Evolutionary conservation across 2,329 filamentous ascomycete genomes (phyloP).

Genomic region (Cryphonectria parasitica): DNA sequence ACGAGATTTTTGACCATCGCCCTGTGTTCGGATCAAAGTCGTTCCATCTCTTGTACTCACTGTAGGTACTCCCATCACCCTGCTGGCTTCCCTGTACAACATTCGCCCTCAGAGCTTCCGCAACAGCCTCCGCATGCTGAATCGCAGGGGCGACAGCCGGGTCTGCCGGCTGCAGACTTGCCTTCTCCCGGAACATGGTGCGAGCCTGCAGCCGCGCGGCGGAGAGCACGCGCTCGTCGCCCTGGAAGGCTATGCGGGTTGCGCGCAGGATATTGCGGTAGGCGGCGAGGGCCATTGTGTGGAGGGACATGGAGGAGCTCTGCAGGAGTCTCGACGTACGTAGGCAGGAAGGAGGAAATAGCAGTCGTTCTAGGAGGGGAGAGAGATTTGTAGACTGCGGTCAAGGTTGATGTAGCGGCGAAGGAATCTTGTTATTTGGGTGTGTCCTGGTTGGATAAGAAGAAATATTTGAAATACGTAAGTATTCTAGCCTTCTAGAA

Average conservation of each 20-base stretch:
- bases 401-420: neutral
- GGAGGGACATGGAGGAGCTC: neutral
- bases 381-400: neutral
- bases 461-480: neutral
- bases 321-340: neutral
- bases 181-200: conserved; percentile 71
- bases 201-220: conserved; percentile 77
- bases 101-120: conserved; percentile 78
- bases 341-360: neutral
- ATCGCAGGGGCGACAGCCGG: conserved; percentile 67
- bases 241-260: conserved; percentile 80
- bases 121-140: conserved; percentile 80
- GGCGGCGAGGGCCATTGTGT: conserved; percentile 68
- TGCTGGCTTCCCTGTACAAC: conserved; percentile 77
- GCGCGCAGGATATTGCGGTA: conserved; percentile 85
- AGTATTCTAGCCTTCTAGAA: conserved; percentile 16
- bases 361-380: neutral
- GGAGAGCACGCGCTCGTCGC: conserved; percentile 68
- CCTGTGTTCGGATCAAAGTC: neutral
- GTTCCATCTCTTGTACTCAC: conserved; percentile 43
- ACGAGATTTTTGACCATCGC: neutral
- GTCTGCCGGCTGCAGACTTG: conserved; percentile 59
- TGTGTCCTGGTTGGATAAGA: neutral
- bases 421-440: neutral
- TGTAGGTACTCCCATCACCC: conserved; percentile 56